These are phyloP conservation scores for Marasmius tenuissimus DNA, from an alignment of 1,284 basidiomycete genomes.

Conservation along the genomic window DNA sequence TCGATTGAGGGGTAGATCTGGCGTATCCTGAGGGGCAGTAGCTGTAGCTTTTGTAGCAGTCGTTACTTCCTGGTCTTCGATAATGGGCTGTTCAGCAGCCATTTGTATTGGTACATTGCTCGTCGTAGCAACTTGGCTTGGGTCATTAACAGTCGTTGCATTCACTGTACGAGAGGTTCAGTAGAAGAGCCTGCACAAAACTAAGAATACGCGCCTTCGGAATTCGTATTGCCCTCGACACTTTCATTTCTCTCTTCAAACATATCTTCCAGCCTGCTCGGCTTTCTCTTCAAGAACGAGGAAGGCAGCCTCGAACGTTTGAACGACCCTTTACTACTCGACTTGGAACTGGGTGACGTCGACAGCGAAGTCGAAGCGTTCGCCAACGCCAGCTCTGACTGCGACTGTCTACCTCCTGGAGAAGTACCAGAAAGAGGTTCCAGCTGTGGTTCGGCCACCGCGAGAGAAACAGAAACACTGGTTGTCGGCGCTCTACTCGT, in stretches of 20 bases:
- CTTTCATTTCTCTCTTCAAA: not conserved
- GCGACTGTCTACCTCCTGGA: not conserved
- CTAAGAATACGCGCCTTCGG: not conserved
- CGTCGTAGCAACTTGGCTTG: too few relatives aligned
- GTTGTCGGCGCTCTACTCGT: not conserved
- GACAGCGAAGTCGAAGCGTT: not conserved
- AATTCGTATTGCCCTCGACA: not conserved
- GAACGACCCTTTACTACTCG: not conserved
- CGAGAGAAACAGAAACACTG: not conserved
- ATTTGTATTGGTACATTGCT: too few relatives aligned
- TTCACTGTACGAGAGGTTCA: not conserved
- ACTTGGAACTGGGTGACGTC: too few relatives aligned
- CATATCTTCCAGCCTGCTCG: not conserved
- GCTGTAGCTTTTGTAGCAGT: not conserved
- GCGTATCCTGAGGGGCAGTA: not conserved
- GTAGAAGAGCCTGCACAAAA: not conserved
- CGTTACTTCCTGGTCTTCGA: too few relatives aligned
- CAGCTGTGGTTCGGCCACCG: not conserved
- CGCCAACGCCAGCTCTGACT: not conserved
- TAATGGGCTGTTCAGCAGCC: too few relatives aligned
- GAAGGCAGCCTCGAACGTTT: not conserved
- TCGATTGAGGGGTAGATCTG: not conserved
- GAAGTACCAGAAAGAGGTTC: not conserved
- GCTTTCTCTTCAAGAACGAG: not conserved
- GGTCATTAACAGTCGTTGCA: too few relatives aligned